Evolutionary conservation across 805 yeast genomes (phyloP).

Genomic region (Saccharomycopsis fibuligera): DNA sequence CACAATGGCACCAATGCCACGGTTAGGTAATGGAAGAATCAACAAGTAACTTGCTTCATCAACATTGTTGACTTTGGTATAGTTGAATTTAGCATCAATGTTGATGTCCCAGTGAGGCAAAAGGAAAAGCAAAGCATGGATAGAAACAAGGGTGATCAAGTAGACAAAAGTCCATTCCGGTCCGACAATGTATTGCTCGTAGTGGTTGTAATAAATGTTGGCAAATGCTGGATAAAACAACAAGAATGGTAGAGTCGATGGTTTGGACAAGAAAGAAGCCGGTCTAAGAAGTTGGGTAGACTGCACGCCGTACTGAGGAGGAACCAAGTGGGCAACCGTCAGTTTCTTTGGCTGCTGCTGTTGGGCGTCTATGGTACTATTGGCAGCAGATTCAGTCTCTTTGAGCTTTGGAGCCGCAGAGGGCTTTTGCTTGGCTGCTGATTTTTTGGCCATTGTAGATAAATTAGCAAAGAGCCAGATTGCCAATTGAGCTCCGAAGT

Average conservation of each 20-base stretch:
- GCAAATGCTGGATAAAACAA: conserved; percentile 19
- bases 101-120: conserved; percentile 92
- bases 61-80: conserved; percentile 43
- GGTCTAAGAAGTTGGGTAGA: conserved; percentile 18
- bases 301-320: conserved; percentile 16
- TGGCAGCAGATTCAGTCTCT: not conserved
- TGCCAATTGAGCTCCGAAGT: too few relatives aligned
- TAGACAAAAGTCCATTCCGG: conserved; percentile 95
- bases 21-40: conserved; percentile 76
- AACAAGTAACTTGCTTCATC: conserved; percentile 65
- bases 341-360: too few relatives aligned
- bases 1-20: conserved; percentile 80
- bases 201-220: conserved; percentile 27
- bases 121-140: conserved; percentile 73
- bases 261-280: conserved; percentile 10
- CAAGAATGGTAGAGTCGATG: conserved; percentile 13
- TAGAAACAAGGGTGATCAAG: conserved; percentile 62
- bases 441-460: not conserved
- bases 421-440: too few relatives aligned
- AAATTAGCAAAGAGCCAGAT: too few relatives aligned
- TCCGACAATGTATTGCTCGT: conserved; percentile 79
- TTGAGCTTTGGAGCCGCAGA: not conserved
- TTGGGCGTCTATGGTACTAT: not conserved
- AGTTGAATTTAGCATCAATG: conserved; percentile 65
- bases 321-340: too few relatives aligned